These are phyloP conservation scores for Ascoidea tarda DNA, from an alignment of 805 yeast species.

Conservation along the genomic window DNA sequence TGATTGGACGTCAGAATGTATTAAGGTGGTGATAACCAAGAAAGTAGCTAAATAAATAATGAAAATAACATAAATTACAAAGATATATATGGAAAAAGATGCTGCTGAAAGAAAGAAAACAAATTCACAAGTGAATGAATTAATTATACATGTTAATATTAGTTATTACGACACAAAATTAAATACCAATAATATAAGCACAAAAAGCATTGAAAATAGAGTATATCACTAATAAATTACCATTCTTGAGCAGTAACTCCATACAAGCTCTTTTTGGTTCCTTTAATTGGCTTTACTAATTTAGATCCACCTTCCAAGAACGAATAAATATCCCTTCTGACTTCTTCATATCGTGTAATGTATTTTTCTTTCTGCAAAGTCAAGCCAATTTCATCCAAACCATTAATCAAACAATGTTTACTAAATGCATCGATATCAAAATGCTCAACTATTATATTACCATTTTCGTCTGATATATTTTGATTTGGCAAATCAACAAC, in stretches of 20 bases:
- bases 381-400: slow-evolving; percentile 93
- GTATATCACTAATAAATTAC: slow-evolving; percentile 21
- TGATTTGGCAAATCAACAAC: slow-evolving; percentile 82
- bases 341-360: slow-evolving; percentile 60
- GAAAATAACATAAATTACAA: no score
- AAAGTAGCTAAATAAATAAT: no score
- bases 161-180: no score
- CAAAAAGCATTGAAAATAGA: no score
- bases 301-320: slow-evolving; percentile 87
- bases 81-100: no score
- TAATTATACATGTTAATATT: no score
- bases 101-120: no score
- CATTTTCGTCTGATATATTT: slow-evolving; percentile 51
- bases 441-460: slow-evolving; percentile 62
- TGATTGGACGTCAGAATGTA: no score
- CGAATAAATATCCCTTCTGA: slow-evolving; percentile 69
- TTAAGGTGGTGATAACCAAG: no score
- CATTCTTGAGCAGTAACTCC: slow-evolving; percentile 67
- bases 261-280: slow-evolving; percentile 51
- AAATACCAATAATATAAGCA: no score
- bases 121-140: no score
- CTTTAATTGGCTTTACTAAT: slow-evolving; percentile 48
- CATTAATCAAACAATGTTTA: slow-evolving; percentile 88
- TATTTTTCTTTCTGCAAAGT: slow-evolving; percentile 79
- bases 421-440: slow-evolving; percentile 87